phyloP scores from a whole-genome alignment of 139 green algal species.

The Mychonastes homosphaera region DNA sequence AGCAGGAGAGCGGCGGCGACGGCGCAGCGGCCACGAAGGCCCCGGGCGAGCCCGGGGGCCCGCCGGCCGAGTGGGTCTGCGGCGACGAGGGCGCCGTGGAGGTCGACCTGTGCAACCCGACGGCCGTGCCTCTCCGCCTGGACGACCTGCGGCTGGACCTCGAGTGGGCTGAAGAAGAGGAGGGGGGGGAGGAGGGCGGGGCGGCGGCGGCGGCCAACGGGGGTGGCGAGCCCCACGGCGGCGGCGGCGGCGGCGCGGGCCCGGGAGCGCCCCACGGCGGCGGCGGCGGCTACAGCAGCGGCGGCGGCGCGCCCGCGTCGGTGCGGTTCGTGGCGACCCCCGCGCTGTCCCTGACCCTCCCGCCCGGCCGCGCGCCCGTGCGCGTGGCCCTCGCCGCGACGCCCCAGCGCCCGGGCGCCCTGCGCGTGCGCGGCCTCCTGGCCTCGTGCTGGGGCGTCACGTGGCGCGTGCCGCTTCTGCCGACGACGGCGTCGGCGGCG shows the following conservation, averaged over 20 bases:
- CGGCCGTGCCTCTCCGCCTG: constrained; percentile 39
- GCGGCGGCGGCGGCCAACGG: background rate
- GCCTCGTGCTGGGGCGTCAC: constrained; percentile 14
- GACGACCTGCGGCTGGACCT: constrained; percentile 14
- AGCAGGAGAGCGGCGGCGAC: too few relatives aligned
- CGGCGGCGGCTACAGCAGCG: background rate
- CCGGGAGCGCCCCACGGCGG: background rate
- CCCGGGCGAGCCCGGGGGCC: too few relatives aligned
- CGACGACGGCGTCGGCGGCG: background rate
- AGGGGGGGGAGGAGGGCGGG: background rate
- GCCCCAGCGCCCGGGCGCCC: constrained; percentile 32
- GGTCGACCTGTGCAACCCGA: constrained; percentile 55
- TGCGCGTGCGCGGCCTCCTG: constrained; percentile 39
- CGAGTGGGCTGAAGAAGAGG: background rate
- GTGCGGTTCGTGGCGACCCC: constrained; percentile 4
- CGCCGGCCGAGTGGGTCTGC: constrained; percentile 31
- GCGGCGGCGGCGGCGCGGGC: constrained; percentile 11
- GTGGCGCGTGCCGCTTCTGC: constrained; percentile 7
- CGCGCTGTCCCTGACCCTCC: constrained; percentile 19
- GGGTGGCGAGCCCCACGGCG: constrained; percentile 19
- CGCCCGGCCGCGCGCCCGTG: constrained; percentile 33
- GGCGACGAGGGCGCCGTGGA: constrained; percentile 52
- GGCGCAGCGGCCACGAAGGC: too few relatives aligned
- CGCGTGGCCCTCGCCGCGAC: constrained; percentile 28
- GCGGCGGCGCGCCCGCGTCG: background rate